A percentile compares a stretch with the other conserved stretches of the same genome.
Conservation (phyloP, 2,329 filamentous ascomycete genomes). For the Pyricularia sp. region DNA sequence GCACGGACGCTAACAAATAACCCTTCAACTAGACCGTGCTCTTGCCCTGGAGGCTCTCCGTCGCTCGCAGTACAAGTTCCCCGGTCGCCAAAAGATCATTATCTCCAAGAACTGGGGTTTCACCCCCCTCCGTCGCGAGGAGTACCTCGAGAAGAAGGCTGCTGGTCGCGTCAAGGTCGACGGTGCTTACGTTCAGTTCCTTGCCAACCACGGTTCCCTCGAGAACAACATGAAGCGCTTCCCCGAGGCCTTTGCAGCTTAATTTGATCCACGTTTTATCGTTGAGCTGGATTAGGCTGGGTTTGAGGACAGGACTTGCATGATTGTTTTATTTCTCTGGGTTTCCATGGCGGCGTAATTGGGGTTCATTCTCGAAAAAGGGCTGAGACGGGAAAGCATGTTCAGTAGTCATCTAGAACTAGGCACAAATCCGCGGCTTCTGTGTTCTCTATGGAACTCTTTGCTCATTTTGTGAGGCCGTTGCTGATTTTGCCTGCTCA, state of each 20-base stretch:
- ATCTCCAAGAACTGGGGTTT: conserved; percentile 99
- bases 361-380: conserved; percentile 1
- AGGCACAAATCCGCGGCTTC: neutral
- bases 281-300: neutral
- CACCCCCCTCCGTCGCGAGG: conserved; percentile 93
- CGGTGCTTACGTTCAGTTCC: conserved; percentile 99
- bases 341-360: conserved; percentile 3
- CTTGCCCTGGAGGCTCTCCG: conserved; percentile 96
- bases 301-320: conserved; percentile 9
- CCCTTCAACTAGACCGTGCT: conserved; percentile 53
- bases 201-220: conserved; percentile 81
- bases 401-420: neutral
- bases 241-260: conserved; percentile 73
- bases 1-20: conserved; percentile 10
- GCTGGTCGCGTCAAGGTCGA: conserved; percentile 90
- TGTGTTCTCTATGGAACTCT: neutral
- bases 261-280: conserved; percentile 13
- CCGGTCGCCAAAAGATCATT: conserved; percentile 99
- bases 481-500: neutral
- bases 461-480: neutral
- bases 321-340: conserved; percentile 15
- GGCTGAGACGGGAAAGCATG: conserved; percentile 3
- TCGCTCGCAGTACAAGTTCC: conserved; percentile 99
- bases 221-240: conserved; percentile 84
- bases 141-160: conserved; percentile 93